phyloP scores from a whole-genome alignment of 768 basidiomycete species.

The Lyophyllum decastes region DNA sequence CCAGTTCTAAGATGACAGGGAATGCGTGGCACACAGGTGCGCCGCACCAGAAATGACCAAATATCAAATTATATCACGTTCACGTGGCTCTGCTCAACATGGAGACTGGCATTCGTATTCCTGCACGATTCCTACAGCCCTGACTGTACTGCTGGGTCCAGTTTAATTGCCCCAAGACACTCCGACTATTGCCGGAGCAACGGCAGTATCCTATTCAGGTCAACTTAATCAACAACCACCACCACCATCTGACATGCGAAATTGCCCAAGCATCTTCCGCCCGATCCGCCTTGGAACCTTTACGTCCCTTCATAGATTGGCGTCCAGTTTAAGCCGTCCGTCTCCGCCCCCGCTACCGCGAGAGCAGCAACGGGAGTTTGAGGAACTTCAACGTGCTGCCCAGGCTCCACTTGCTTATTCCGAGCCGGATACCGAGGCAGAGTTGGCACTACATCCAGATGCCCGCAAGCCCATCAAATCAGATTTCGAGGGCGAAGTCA shows the following conservation, averaged over 20 bases:
- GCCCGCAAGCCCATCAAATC: constrained; percentile 56
- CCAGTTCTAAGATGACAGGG: background rate
- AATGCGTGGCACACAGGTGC: background rate
- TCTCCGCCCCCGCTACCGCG: constrained; percentile 75
- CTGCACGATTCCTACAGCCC: too few relatives aligned
- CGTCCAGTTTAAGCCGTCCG: constrained; percentile 51
- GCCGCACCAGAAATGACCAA: background rate
- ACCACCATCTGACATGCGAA: background rate
- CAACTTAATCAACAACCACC: background rate
- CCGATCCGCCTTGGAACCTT: background rate
- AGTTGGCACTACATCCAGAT: constrained; percentile 68
- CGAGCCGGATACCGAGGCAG: constrained; percentile 36
- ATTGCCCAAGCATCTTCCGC: background rate
- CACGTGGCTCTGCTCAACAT: background rate
- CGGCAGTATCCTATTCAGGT: background rate
- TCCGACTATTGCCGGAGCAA: too few relatives aligned
- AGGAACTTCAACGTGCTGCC: constrained; percentile 72
- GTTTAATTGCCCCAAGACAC: too few relatives aligned
- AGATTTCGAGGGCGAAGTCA: constrained; percentile 80
- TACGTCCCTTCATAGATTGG: constrained; percentile 17
- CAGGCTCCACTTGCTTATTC: constrained; percentile 40
- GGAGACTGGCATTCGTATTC: background rate
- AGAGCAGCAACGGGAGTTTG: constrained; percentile 82
- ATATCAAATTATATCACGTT: background rate
- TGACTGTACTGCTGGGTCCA: too few relatives aligned